Conservation (phyloP, 2,329 filamentous ascomycete species). For the Trichoderma pleuroti region DNA sequence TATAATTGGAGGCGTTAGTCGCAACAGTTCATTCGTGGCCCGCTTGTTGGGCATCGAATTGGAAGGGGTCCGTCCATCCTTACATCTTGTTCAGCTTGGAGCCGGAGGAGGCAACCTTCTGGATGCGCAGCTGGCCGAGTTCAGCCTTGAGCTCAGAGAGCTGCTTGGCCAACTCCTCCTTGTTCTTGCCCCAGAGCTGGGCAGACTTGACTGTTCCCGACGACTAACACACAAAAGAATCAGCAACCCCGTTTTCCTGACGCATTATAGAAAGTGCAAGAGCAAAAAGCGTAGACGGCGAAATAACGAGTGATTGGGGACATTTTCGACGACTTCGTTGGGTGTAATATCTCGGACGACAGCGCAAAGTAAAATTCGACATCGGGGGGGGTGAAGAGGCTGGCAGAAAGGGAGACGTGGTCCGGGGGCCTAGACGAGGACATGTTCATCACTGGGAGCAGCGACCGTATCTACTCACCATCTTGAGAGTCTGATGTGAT, state of each 20-base stretch:
- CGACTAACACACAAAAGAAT: conserved; percentile 34
- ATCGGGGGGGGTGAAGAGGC: conserved; percentile 3
- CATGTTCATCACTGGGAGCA: conserved; percentile 12
- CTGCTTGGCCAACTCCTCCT: conserved; percentile 96
- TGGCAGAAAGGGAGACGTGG: conserved; percentile 18
- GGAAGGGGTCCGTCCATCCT: conserved; percentile 34
- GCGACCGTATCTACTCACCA: conserved; percentile 41
- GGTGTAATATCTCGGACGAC: conserved; percentile 14
- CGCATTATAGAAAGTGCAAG: background rate
- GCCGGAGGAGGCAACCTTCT: conserved; percentile 94
- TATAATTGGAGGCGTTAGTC: conserved; percentile 27
- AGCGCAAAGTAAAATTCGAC: conserved; percentile 19
- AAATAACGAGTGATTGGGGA: conserved; percentile 3
- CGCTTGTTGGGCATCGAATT: background rate
- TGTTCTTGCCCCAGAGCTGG: conserved; percentile 98
- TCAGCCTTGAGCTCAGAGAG: conserved; percentile 94
- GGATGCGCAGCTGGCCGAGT: conserved; percentile 92
- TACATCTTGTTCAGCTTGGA: conserved; percentile 98
- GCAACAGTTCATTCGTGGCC: conserved; percentile 19
- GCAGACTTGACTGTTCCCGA: conserved; percentile 81
- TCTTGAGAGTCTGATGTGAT: conserved; percentile 44
- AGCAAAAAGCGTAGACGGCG: conserved; percentile 15
- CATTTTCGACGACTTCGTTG: conserved; percentile 5
- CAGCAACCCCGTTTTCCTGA: conserved; percentile 7
- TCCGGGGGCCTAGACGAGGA: conserved; percentile 10